Conservation (phyloP, 441 rosid genomes). For the Biscutella laevigata region DNA sequence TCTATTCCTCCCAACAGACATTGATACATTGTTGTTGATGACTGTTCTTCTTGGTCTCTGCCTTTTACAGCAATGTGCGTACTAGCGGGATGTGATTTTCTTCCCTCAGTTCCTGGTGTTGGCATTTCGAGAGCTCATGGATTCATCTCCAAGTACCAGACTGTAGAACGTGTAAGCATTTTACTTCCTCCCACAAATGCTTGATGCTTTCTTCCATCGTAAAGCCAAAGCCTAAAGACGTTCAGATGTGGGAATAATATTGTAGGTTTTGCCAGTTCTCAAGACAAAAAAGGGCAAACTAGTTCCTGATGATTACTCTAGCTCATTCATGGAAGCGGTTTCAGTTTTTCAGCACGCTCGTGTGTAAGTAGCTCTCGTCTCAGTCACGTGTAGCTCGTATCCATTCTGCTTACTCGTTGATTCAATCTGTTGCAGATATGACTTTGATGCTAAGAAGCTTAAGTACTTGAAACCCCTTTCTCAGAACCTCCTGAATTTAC, state of each 20-base stretch:
- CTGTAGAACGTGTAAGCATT: conserved; percentile 64
- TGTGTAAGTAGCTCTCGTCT: conserved; percentile 33
- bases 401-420: conserved; percentile 9
- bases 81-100: conserved; percentile 87
- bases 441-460: conserved; percentile 38
- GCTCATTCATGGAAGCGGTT: conserved; percentile 57
- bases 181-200: not conserved
- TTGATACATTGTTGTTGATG: conserved; percentile 6
- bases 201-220: conserved; percentile 2
- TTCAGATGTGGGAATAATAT: not conserved
- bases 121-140: conserved; percentile 68
- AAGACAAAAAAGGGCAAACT: conserved; percentile 62
- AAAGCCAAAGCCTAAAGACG: not conserved
- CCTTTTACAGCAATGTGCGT: conserved; percentile 70
- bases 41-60: conserved; percentile 7
- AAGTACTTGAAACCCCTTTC: conserved; percentile 60
- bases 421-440: conserved; percentile 46
- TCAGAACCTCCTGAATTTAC: conserved; percentile 33
- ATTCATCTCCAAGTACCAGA: conserved; percentile 61
- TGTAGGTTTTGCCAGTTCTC: conserved; percentile 65
- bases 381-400: not conserved
- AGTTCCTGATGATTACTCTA: conserved; percentile 68
- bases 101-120: conserved; percentile 79
- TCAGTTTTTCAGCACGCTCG: conserved; percentile 81
- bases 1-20: not conserved